Evolutionary conservation across 1,139 yeast genomes (phyloP).

Genomic region (Diutina scorzettiae): DNA sequence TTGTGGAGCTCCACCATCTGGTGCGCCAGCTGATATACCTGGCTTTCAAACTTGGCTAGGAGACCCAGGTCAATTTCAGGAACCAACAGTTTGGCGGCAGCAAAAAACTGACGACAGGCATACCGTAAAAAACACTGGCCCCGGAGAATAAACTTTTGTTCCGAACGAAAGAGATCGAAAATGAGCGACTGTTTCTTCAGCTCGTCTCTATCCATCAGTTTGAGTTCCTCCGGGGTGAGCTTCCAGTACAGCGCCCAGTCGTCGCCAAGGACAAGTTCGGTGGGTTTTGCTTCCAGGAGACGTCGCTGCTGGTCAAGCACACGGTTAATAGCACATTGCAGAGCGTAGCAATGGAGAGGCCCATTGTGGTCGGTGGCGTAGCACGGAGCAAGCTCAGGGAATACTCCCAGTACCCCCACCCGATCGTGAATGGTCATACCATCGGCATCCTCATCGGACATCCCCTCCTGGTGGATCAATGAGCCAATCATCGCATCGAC

Average conservation of each 20-base stretch:
- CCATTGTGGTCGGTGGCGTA: neutral
- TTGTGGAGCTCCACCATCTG: slow-evolving; percentile 54
- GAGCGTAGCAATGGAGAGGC: slow-evolving; percentile 24
- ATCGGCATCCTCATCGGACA: neutral
- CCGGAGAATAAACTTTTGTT: slow-evolving; percentile 62
- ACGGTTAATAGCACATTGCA: slow-evolving; percentile 25
- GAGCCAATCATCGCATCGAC: slow-evolving; percentile 41
- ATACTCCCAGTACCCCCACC: neutral
- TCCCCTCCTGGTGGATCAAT: slow-evolving; percentile 15
- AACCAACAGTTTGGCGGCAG: slow-evolving; percentile 36
- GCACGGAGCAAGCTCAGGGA: slow-evolving; percentile 2
- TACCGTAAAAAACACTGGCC: slow-evolving; percentile 50
- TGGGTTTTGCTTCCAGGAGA: slow-evolving; percentile 24
- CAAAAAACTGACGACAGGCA: slow-evolving; percentile 32
- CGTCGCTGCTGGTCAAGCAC: slow-evolving; percentile 25
- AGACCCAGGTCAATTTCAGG: slow-evolving; percentile 19
- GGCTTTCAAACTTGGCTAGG: slow-evolving; percentile 40
- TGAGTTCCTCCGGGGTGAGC: slow-evolving; percentile 43
- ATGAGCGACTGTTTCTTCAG: slow-evolving; percentile 63
- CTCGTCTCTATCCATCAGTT: slow-evolving; percentile 40
- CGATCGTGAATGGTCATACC: neutral
- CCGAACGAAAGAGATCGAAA: slow-evolving; percentile 65
- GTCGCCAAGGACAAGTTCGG: slow-evolving; percentile 27
- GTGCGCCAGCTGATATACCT: slow-evolving; percentile 48
- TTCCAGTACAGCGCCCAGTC: slow-evolving; percentile 79